Evolutionary conservation across 768 basidiomycete genomes (phyloP).

Genomic region (Phaeotremella skinneri): DNA sequence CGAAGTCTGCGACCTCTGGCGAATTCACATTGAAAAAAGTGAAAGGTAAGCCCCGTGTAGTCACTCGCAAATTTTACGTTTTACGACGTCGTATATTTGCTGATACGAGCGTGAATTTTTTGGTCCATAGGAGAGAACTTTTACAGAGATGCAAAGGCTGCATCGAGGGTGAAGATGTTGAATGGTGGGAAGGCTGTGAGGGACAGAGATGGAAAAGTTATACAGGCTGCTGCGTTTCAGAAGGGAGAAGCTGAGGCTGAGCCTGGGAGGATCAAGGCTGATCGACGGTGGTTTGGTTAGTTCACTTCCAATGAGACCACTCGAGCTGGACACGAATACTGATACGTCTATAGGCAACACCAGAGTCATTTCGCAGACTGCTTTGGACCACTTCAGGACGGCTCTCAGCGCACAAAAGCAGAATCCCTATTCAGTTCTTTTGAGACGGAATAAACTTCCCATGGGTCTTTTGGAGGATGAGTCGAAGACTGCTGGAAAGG

Average conservation of each 20-base stretch:
- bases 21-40: conserved; percentile 52
- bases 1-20: conserved; percentile 26
- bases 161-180: conserved; percentile 81
- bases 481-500: conserved; percentile 79
- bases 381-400: conserved; percentile 92
- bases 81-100: background rate
- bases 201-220: conserved; percentile 87
- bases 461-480: conserved; percentile 94
- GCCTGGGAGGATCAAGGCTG: conserved; percentile 88
- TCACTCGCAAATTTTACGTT: background rate
- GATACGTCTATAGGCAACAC: conserved; percentile 70
- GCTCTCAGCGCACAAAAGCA: conserved; percentile 78
- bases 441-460: conserved; percentile 91
- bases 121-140: conserved; percentile 98
- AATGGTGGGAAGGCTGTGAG: conserved; percentile 86
- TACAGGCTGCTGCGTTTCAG: conserved; percentile 91
- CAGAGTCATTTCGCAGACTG: conserved; percentile 94
- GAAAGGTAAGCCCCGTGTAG: conserved; percentile 43
- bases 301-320: background rate
- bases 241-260: conserved; percentile 88
- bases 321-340: background rate
- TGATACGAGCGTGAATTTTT: background rate
- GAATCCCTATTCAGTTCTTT: conserved; percentile 92
- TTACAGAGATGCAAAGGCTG: conserved; percentile 93
- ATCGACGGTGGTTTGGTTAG: conserved; percentile 95